Evolutionary conservation across 305 asterid species (phyloP), one percentile per base, ranked within the genome.

Genomic region (Solanum hybrid): DNA sequence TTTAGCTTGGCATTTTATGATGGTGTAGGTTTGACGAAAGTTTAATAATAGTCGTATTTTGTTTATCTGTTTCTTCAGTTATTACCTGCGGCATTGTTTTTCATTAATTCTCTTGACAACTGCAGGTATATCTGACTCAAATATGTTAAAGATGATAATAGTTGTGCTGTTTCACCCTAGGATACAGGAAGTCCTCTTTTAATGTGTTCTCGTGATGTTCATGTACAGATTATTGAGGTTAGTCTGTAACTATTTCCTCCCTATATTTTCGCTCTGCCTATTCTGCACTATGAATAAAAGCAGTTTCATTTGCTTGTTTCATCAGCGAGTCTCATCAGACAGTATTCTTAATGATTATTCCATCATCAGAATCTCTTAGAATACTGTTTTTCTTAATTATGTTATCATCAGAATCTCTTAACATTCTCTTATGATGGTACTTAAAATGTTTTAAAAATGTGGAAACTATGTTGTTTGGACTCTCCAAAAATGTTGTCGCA

Each of bases 1-100:
- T 95, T 89, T 97, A 96, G 97, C 90, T 94, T 91, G 92, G 57
- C 41, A 90, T 89, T 89, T 79, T 90, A 87, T 91, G 88, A 76
- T 88, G 75, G 65, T 91, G 92, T 87, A 95, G 98, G 96, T 94
- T 90, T 78, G 97, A 57, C 91, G 90, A 78, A 41, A 33, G 77
- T 89, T 77, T 61, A 79, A 90, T 91, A 72, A 38, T 75, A 26
- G 76, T 22, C 26, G 34, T 36, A 7, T 57, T 65, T 37, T 37
- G 20, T 26, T 83, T 34, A 13, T 84, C 86, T 73, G 45, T 65
- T 36, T 34, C 88, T 72, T 65, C 88, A 5, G n/a, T 90, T 51
- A 51, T 29, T 20, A 38, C 29, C 10, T 82, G 41, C 37, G 5
- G 33, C 72, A 61, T 5, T 79, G 37, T 76, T 77, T 27, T 65